Evolutionary conservation across 208 protist species (phyloP), one percentile per base, ranked within the genome.

Genomic region (Acanthamoeba triangularis): DNA sequence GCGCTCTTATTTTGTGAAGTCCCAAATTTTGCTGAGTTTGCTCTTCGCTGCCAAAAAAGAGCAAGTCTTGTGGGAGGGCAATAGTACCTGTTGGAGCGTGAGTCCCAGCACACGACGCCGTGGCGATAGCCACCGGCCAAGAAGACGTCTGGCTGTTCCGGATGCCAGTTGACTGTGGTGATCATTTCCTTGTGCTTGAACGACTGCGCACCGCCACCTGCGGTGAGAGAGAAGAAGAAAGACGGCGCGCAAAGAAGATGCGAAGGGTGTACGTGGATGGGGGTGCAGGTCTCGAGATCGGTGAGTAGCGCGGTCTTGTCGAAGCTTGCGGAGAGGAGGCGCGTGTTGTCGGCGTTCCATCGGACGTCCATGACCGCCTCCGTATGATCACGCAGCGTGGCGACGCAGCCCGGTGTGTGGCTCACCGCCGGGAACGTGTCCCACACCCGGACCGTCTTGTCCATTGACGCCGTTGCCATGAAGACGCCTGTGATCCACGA

Each of bases 161-260:
- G 90, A 52, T 94, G 90, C 49, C 41, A 82, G 20, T 16, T 52
- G n/a, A 94, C 69, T 0, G 47, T 59, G 88, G 90, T 94, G n/a
- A 85, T 94, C 47, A 59, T 69, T 28, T 94, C 65, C 14, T 94
- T 82, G 35, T 94, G 65, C 80, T 94, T 94, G 49, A 74, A 69
- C 11, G 84, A 44, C 84, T 91, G 84, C 41, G 0, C 18, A 88
- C 47, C n/a, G n/a, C 37, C 10, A n/a, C n/a, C n/a, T n/a, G n/a
- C n/a, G n/a, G n/a, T n/a, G n/a, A n/a, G n/a, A n/a, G n/a, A n/a
- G n/a, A n/a, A n/a, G n/a, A n/a, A n/a, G n/a, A n/a, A n/a, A n/a
- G n/a, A n/a, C n/a, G n/a, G n/a, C n/a, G n/a, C n/a, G n/a, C n/a
- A n/a, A n/a, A 41, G 37, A 3, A 41, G 37, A 3, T 69, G n/a